These are phyloP conservation scores for Skeletonema tropicum DNA, from an alignment of 108 stramenopile genomes.

Conservation along the genomic window DNA sequence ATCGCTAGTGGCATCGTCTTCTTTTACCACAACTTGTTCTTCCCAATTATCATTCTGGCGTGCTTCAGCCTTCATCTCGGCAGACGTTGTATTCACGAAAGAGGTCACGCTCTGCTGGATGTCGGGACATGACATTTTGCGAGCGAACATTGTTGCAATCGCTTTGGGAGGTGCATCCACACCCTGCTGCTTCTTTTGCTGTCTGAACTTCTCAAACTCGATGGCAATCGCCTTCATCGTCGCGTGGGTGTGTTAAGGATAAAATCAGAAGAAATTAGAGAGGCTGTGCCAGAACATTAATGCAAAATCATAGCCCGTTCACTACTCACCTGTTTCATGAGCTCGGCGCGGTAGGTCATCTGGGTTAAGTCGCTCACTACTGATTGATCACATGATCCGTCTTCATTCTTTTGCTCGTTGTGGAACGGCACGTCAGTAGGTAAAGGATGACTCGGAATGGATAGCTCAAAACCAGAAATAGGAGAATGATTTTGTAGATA, in stretches of 20 bases:
- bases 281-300: not conserved
- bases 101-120: not conserved
- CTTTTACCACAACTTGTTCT: not conserved
- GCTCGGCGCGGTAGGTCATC: conserved; percentile 1
- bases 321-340: conserved; percentile 1
- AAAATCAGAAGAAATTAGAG: not conserved
- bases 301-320: not conserved
- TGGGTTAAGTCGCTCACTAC: not conserved
- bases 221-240: not conserved
- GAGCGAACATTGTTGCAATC: not conserved
- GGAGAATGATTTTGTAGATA: not conserved
- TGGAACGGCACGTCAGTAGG: not conserved
- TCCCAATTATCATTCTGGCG: not conserved
- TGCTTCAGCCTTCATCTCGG: not conserved
- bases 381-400: not conserved
- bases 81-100: not conserved
- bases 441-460: not conserved
- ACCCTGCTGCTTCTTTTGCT: not conserved
- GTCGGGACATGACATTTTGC: not conserved
- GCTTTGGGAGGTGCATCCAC: not conserved
- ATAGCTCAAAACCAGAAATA: not conserved
- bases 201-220: not conserved
- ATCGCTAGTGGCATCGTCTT: not conserved
- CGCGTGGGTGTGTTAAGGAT: not conserved
- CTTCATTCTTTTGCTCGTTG: not conserved